Base-by-base conservation (phyloP, 306 rosid species). In the Senna siamea region DNA sequence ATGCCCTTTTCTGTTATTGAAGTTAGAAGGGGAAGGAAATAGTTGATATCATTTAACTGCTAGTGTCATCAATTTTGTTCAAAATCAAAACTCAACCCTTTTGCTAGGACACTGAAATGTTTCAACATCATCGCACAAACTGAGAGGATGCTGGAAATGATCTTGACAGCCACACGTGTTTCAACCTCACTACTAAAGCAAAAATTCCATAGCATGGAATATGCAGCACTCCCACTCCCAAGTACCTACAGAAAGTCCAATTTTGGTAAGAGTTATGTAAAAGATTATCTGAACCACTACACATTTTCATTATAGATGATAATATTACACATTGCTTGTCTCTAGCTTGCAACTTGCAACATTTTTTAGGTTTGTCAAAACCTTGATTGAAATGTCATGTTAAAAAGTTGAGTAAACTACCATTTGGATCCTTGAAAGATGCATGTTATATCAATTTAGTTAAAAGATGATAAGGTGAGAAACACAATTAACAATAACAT, bases 181-280 rank as follows among this genome's bases (percentile, higher is more conserved):
- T 94, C 72, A 89, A 46, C 83, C 73, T 86, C 75, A 89, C 55
- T 58, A 87, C 44, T 51, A 91, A 75, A 52, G 91, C 93, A 69
- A 79, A 87, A 47, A 59, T 19, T 18, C 85, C 88, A 48, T 81
- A 94, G 81, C 94, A 91, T 60, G 98, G 98, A 70, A 94, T 34
- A 58, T 88, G 93, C 84, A 81, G 22, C 62, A 88, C 8, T 41
- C 98, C 97, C 30, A 94, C 90, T 10, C 82, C 90, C 0, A 83
- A 9, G 85, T 94, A 94, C 98, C 98, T 94, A 74, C 41, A 78
- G 75, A 50, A 57, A 57, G 41, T 26, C 30, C 30, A n/a, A n/a
- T n/a, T n/a, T n/a, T n/a, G n/a, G n/a, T n/a, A n/a, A n/a, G n/a
- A n/a, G n/a, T n/a, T n/a, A n/a, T n/a, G n/a, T n/a, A n/a, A n/a